A percentile compares a stretch with the other conserved stretches of the same genome.
Conservation (phyloP, 768 basidiomycete genomes). For the Hemileccinum rubropunctum region DNA sequence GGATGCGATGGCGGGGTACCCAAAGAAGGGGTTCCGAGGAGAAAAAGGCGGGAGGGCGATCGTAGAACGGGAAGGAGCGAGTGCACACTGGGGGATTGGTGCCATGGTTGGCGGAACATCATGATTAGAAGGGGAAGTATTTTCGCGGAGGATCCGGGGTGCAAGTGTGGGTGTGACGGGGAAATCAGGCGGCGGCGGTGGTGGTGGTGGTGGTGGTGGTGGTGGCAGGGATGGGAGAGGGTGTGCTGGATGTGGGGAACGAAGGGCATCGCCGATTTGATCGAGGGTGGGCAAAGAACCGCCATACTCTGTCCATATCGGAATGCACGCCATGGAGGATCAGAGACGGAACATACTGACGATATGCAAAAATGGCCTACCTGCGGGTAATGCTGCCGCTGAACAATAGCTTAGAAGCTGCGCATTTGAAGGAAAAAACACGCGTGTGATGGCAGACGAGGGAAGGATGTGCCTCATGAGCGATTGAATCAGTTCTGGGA, state of each 20-base stretch:
- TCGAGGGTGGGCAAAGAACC: constrained; percentile 54
- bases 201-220: neutral
- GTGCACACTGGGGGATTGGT: neutral
- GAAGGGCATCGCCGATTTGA: constrained; percentile 50
- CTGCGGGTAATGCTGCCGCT: constrained; percentile 53
- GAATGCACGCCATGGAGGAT: constrained; percentile 20
- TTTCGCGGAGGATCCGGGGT: neutral
- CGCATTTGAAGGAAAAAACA: constrained; percentile 61
- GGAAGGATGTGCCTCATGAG: constrained; percentile 57
- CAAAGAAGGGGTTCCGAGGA: constrained; percentile 68
- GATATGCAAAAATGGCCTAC: constrained; percentile 2
- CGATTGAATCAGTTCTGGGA: constrained; percentile 1
- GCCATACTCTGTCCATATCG: constrained; percentile 55
- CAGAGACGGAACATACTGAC: neutral
- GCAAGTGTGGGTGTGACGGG: neutral
- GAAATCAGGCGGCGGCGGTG: neutral
- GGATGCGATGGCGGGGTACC: constrained; percentile 52
- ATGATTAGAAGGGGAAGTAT: neutral
- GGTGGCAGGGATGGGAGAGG: constrained; percentile 8
- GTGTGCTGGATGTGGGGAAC: constrained; percentile 2
- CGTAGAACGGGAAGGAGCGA: constrained; percentile 4
- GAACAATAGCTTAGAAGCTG: constrained; percentile 58
- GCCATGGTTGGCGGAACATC: neutral
- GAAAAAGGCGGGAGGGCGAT: constrained; percentile 51
- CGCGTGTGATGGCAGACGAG: constrained; percentile 51